These are phyloP conservation scores for Antitrichia curtipendula DNA, from an alignment of 225 moss, liverwort and hornwort genomes.

Conservation along the genomic window DNA sequence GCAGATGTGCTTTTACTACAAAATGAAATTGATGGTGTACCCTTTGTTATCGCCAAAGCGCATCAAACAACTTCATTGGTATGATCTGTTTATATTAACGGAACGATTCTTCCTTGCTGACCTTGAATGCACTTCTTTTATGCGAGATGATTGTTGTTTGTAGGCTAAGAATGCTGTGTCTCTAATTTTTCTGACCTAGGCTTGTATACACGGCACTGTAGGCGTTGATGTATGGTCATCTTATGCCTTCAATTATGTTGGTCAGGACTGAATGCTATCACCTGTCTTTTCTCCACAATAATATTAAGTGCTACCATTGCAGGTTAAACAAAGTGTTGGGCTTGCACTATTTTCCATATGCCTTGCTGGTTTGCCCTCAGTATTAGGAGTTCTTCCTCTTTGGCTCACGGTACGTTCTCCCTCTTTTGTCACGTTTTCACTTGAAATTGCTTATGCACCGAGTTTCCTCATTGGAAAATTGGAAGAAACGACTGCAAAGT, in stretches of 20 bases:
- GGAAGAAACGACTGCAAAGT: neutral
- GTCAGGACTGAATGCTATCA: neutral
- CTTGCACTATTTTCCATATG: constrained; percentile 82
- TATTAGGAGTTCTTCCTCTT: constrained; percentile 82
- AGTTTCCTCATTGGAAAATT: neutral
- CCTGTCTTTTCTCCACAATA: neutral
- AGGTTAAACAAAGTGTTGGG: constrained; percentile 97
- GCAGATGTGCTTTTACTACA: constrained; percentile 93
- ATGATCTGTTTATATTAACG: neutral
- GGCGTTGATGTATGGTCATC: neutral
- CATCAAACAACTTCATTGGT: constrained; percentile 90
- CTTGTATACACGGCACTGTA: neutral
- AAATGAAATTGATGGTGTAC: constrained; percentile 87
- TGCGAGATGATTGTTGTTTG: neutral
- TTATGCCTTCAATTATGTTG: neutral
- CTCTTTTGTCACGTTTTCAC: neutral
- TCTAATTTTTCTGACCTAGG: neutral
- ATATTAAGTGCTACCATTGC: constrained; percentile 1
- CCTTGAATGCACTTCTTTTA: neutral
- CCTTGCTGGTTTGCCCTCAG: constrained; percentile 80
- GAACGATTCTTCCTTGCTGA: neutral
- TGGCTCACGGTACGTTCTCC: constrained; percentile 73
- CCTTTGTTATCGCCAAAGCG: constrained; percentile 89
- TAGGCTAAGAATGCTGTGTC: neutral
- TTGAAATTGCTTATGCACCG: neutral